These are phyloP conservation scores for Cystobasidium slooffiae DNA, from an alignment of 1,284 basidiomycete species.

Conservation along the genomic window DNA sequence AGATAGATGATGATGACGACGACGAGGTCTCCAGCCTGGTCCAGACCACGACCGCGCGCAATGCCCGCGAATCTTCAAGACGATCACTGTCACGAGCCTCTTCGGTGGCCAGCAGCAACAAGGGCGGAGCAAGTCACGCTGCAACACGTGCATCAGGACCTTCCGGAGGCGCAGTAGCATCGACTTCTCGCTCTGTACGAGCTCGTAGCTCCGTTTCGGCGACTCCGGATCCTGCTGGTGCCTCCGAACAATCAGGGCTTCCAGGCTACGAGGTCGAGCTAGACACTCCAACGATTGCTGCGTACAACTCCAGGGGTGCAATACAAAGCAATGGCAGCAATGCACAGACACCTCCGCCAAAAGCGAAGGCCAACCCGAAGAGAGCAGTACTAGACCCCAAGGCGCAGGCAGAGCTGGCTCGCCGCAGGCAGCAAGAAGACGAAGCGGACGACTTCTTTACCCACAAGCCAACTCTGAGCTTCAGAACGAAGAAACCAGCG, in stretches of 20 bases:
- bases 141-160: neutral
- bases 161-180: neutral
- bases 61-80: neutral
- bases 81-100: constrained; percentile 14
- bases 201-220: neutral
- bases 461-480: constrained; percentile 16
- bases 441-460: constrained; percentile 40
- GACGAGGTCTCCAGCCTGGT: neutral
- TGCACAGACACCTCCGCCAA: neutral
- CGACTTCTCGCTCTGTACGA: neutral
- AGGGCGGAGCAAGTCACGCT: neutral
- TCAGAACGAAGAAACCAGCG: constrained; percentile 16
- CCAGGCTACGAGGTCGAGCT: neutral
- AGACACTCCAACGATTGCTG: constrained; percentile 15
- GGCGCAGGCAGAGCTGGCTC: constrained; percentile 14
- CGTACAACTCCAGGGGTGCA: neutral
- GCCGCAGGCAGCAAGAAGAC: constrained; percentile 7
- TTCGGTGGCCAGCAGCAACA: constrained; percentile 11
- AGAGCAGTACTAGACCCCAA: constrained; percentile 9
- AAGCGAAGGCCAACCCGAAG: constrained; percentile 1
- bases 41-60: neutral
- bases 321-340: neutral
- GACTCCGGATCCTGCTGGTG: neutral
- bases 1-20: constrained; percentile 1
- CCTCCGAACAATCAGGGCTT: neutral